Percentiles rank a stretch among this genome's conserved stretches.
Conservation (phyloP, 2,329 filamentous ascomycete genomes). For the Talaromyces sp. region DNA sequence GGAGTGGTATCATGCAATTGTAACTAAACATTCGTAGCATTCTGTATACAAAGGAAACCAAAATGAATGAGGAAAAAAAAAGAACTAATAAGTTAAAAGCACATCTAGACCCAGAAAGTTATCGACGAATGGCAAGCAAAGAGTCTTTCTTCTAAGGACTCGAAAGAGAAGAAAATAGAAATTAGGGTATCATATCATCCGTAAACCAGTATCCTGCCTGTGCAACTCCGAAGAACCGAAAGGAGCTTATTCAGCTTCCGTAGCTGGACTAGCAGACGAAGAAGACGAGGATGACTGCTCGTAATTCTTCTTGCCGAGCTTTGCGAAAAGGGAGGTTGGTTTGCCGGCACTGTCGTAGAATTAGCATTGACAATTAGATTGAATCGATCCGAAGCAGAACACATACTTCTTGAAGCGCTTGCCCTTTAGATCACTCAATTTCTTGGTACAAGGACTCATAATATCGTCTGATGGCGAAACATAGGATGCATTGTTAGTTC, state of each 20-base stretch:
- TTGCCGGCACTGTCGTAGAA: constrained; percentile 32
- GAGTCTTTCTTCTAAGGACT: constrained; percentile 17
- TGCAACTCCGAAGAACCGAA: background rate
- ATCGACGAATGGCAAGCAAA: constrained; percentile 1
- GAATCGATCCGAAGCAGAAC: background rate
- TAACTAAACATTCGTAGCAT: background rate
- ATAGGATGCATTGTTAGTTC: constrained; percentile 35
- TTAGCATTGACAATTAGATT: background rate
- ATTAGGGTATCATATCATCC: constrained; percentile 17
- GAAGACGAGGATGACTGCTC: constrained; percentile 34
- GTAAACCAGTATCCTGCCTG: constrained; percentile 7
- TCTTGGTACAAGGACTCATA: constrained; percentile 50
- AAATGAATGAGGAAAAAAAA: too few species aligned
- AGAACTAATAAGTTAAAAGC: background rate
- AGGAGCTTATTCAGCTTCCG: constrained; percentile 4
- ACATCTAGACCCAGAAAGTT: constrained; percentile 1
- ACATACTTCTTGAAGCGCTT: constrained; percentile 48
- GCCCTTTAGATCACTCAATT: constrained; percentile 48
- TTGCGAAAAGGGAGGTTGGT: constrained; percentile 46
- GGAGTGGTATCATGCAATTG: background rate
- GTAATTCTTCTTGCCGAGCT: constrained; percentile 45
- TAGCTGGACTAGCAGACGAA: constrained; percentile 4
- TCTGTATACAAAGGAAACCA: background rate
- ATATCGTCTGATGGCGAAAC: constrained; percentile 50
- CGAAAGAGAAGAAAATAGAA: constrained; percentile 14